These are phyloP conservation scores for Fusarium sulawesiense DNA, from an alignment of 2,329 filamentous ascomycete genomes.

Conservation along the genomic window DNA sequence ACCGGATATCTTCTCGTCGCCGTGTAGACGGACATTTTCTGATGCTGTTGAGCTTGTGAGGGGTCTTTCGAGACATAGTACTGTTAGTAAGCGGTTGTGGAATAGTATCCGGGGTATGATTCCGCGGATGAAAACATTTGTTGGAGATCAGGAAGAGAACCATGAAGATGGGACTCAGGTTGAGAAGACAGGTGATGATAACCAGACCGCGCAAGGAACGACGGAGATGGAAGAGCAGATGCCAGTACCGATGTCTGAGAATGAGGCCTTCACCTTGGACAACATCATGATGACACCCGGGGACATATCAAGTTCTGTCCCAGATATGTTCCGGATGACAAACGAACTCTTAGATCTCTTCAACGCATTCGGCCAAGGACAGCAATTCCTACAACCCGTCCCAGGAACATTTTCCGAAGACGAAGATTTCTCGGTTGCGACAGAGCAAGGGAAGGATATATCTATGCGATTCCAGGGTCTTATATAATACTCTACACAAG, in stretches of 20 bases:
- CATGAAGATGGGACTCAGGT: not conserved
- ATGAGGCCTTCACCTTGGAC: conserved; percentile 1
- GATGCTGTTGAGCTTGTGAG: conserved; percentile 50
- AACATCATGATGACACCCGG: conserved; percentile 32
- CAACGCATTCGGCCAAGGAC: conserved; percentile 50
- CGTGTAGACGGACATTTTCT: conserved; percentile 49
- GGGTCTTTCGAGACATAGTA: conserved; percentile 49
- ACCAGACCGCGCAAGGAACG: accelerated
- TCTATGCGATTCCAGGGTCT: conserved; percentile 50
- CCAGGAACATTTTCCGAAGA: conserved; percentile 23
- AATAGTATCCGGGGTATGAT: conserved; percentile 51
- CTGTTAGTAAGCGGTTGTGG: conserved; percentile 51
- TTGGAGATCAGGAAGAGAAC: conserved; percentile 20
- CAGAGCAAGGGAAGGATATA: conserved; percentile 46
- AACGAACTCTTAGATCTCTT: conserved; percentile 53
- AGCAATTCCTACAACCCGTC: conserved; percentile 35
- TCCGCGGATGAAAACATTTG: conserved; percentile 47
- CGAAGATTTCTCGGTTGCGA: conserved; percentile 7
- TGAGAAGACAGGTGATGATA: too few species aligned
- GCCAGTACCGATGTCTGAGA: not conserved
- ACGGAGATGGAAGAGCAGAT: not conserved
- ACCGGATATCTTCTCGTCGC: conserved; percentile 54
- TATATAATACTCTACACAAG: conserved; percentile 31
- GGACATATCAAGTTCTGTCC: conserved; percentile 36
- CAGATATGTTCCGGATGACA: conserved; percentile 51